Base-by-base conservation (phyloP, 352 stramenopile genomes). In the Phytophthora fragariaefolia region DNA sequence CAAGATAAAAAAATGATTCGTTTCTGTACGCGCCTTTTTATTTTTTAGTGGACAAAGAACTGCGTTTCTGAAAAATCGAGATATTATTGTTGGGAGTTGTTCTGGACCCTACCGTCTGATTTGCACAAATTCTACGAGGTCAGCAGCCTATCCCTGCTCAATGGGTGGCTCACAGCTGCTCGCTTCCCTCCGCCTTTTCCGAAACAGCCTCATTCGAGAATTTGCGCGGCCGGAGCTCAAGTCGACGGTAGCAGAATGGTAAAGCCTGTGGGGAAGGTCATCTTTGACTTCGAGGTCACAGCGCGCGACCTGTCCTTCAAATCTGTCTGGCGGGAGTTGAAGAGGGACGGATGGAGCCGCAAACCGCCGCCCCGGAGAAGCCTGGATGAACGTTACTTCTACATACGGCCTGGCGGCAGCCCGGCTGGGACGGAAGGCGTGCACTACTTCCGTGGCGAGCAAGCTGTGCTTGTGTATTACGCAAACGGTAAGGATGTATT, bases 361-460 rank as follows among this genome's bases (percentile, higher is more conserved):
- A 56, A 42, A 23, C 46, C 57, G 1, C 46, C 57, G 0, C 32
- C 46, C 1, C 15, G 46, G 20, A 7, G 57, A 15, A 40, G 45
- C 23, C 23, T 57, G 2, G 57, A 64, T n/a, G 57, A 51, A 13
- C 32, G 23, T 15, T 56, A 64, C 45, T 42, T 26, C 22, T 64
- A 64, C 46, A 56, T 57, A 2, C 28, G 30, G 22, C 57, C 57
- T 8, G 7, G n/a, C 7, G 30, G 1, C 1, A 38, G 36, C 32
- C 8, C 15, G 4, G 22, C 4, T 2, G 56, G 56, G 6, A 12
- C 23, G 1, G 53, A 60, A 17, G 53, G 53, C 17, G 38, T 60
- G 1, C 24, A 60, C 10, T 45, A 23, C 40, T 30, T 60, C 27
- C 38, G 23, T 2, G 53, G 56, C 20, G 32, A 63, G 24, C 43